Percentiles rank a stretch among this genome's conserved stretches.
Conservation (phyloP, 139 green algal genomes). For the Deuterostichococcus epilithicus region DNA sequence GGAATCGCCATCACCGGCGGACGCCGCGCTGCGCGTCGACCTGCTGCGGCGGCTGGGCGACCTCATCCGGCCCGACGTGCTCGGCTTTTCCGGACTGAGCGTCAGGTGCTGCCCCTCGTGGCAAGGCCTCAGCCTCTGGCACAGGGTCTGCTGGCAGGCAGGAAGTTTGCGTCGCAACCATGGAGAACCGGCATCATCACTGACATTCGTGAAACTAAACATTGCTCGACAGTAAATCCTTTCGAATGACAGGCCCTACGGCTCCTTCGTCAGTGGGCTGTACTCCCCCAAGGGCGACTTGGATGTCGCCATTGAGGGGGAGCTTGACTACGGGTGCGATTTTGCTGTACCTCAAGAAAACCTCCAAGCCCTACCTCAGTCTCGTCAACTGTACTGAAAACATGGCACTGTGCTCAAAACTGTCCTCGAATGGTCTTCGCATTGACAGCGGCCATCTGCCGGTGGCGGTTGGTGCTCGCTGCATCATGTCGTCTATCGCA, state of each 20-base stretch:
- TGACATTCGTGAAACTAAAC: too few relatives aligned
- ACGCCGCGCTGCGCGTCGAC: background rate
- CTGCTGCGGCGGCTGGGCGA: background rate
- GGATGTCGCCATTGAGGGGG: constrained; percentile 44
- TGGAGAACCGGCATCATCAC: too few relatives aligned
- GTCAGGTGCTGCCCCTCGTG: too few relatives aligned
- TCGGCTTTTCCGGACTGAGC: background rate
- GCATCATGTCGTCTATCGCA: too few relatives aligned
- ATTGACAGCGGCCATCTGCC: too few relatives aligned
- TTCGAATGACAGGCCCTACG: too few relatives aligned
- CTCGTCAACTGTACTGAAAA: too few relatives aligned
- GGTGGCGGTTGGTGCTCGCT: too few relatives aligned
- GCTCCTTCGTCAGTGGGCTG: constrained; percentile 32
- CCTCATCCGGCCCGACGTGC: background rate
- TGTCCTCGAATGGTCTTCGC: background rate
- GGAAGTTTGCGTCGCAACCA: too few relatives aligned
- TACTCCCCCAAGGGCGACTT: constrained; percentile 42
- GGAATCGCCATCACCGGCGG: background rate
- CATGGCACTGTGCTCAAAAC: background rate
- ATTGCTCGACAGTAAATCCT: too few relatives aligned
- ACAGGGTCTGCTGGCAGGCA: too few relatives aligned
- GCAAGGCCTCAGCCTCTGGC: too few relatives aligned
- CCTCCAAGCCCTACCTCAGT: background rate
- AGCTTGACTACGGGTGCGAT: background rate
- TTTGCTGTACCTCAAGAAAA: background rate